Base-by-base conservation (phyloP, 2,329 filamentous ascomycete species). In the Cladophialophora psammophila region DNA sequence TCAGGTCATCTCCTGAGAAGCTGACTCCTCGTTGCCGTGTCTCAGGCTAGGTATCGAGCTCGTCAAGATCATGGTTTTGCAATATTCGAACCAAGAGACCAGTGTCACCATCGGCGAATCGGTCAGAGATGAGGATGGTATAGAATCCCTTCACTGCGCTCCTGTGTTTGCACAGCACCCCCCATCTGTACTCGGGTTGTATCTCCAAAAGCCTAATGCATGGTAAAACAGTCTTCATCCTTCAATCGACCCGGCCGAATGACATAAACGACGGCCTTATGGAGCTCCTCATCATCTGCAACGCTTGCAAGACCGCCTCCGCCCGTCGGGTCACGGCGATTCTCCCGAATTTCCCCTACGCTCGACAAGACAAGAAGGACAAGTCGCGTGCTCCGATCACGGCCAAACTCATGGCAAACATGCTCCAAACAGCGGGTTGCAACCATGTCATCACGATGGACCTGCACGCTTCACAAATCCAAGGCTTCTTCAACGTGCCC, bases 181-280 rank as follows among this genome's bases (percentile, higher is more conserved):
- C 54, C 31, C 18, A 45, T 66, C 15, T 18, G 48, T 31, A 35
- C 32, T 56, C 53, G 55, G 26, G n/a, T 42, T 38, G 2, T 26
- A 20, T 32, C n/a, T 34, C 13, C 59, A 32, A 32, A 18, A 38
- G 50, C 55, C 36, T 42, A 40, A 40, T 42, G 3, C 26, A n/a
- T 63, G 40, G 54, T 48, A 35, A 35, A 50, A 36, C 74, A 88
- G 94, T 97, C 77, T 98, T 97, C 83, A 96, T 98, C 75, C 85
- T 98, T 68, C 94, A 98, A 81, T 72, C 70, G 2, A 97, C 95
- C 56, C 90, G 92, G 48, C 94, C 94, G 1, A 94, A 94, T 78
- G 94, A 97, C 78, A 96, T 98, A 83, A 99, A 99, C 81, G 94
- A 98, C 79, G 93, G 93, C 58, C 87, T 99, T 67, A 98, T 99